Evolutionary conservation across 495 filamentous ascomycete genomes (phyloP), one percentile per base, ranked within the genome.

Genomic region (Staphylotrichum longicolle): DNA sequence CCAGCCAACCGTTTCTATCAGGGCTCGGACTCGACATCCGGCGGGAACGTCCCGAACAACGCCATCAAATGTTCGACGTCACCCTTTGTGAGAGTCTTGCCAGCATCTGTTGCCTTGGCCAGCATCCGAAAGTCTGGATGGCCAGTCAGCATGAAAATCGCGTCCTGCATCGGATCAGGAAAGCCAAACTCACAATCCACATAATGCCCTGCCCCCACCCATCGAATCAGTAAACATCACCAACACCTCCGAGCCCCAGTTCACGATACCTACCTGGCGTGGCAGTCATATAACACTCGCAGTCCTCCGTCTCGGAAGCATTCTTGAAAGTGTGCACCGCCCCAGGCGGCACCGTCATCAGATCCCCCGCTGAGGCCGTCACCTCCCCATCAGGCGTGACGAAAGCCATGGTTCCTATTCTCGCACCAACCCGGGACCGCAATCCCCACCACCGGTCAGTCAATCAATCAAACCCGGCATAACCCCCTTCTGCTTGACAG

Each of bases 291-390:
- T 82, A 80, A 66, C 83, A 80, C 68, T 75, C 75, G 35, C 77
- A 76, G 56, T 81, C 80, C 58, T 80, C 82, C 42, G 64, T 68
- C 27, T 81, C 78, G 15, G 74, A 78, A 37, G 79, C 76, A 57
- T 85, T 83, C 57, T 71, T 77, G 68, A 84, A 82, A n/a, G 78
- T 82, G 61, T 83, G 79, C 32, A 82, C 73, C 40, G 78, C 78
- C 10, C 80, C 67, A 32, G 76, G 75, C 11, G 79, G 79, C 12
- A 86, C 78, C 2, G 77, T 75, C 66, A 83, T 79, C 52, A 79
- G 75, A 60, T 85, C 80, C 3, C 82, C 82, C 30, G 66, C 70
- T 48, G 71, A 68, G 15, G 80, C 78, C 54, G 81, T 78, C 41
- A 82, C 55, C 46, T 77, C 62, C 14, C 70, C 70, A 39, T 78